phyloP scores from a whole-genome alignment of 2,329 filamentous ascomycete species.

The Emergomyces pasteurianus region DNA sequence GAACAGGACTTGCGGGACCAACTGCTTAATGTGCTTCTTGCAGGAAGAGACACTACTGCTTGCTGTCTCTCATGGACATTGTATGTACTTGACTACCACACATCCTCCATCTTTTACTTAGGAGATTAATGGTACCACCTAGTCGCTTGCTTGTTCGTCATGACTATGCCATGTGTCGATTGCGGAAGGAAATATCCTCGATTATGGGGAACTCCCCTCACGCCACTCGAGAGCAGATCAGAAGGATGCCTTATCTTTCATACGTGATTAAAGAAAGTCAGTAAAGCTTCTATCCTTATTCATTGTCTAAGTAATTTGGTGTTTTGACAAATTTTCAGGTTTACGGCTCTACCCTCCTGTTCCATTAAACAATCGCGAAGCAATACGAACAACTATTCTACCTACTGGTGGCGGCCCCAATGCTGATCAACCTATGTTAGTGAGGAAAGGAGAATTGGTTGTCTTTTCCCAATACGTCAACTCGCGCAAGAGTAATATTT shows the following conservation, averaged over 20 bases:
- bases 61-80: conserved; percentile 20
- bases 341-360: conserved; percentile 29
- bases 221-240: conserved; percentile 12
- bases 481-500: conserved; percentile 32
- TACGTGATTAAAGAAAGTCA: conserved; percentile 38
- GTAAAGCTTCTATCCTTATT: neutral
- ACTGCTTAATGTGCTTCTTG: conserved; percentile 19
- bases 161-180: conserved; percentile 8
- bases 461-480: conserved; percentile 20
- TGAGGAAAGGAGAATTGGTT: conserved; percentile 18
- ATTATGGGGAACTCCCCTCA: conserved; percentile 10
- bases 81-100: conserved; percentile 14
- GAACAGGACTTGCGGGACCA: conserved; percentile 19
- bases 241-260: conserved; percentile 37
- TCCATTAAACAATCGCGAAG: conserved; percentile 25
- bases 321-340: conserved; percentile 7
- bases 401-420: conserved; percentile 46
- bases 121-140: neutral
- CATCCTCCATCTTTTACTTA: neutral
- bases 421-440: conserved; percentile 18
- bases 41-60: conserved; percentile 22
- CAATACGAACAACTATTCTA: conserved; percentile 25
- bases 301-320: neutral
- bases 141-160: conserved; percentile 17
- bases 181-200: conserved; percentile 12